These are phyloP conservation scores for Pharnaceum exiguum DNA, from an alignment of 148 eudicot genomes.

Conservation along the genomic window DNA sequence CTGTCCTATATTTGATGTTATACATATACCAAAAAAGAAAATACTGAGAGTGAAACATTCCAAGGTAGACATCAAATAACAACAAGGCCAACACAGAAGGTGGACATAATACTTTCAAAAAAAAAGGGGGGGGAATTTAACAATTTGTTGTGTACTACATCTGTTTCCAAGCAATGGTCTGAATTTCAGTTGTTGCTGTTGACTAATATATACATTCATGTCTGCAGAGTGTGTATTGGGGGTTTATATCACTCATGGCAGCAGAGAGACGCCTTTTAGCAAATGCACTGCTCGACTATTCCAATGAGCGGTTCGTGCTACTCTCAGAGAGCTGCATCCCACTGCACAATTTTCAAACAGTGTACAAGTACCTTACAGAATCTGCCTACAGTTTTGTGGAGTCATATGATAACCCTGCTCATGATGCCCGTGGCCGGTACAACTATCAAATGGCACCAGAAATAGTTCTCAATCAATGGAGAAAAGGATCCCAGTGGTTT, in stretches of 20 bases:
- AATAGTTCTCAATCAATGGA: slow-evolving; percentile 60
- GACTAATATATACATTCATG: not conserved
- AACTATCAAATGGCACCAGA: slow-evolving; percentile 55
- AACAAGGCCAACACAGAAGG: too few relatives aligned
- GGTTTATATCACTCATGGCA: slow-evolving; percentile 57
- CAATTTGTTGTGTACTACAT: too few relatives aligned
- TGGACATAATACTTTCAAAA: too few relatives aligned
- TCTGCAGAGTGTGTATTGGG: slow-evolving; percentile 74
- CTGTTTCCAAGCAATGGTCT: not conserved
- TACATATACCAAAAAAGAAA: too few relatives aligned
- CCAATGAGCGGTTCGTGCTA: slow-evolving; percentile 73
- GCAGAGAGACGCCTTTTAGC: slow-evolving; percentile 79
- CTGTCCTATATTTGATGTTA: too few relatives aligned
- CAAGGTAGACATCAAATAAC: too few relatives aligned
- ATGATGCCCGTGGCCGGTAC: slow-evolving; percentile 80
- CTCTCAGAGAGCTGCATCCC: slow-evolving; percentile 89
- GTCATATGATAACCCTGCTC: slow-evolving; percentile 67
- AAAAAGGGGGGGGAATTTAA: too few relatives aligned
- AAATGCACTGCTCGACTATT: slow-evolving; percentile 80
- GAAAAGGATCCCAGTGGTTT: slow-evolving; percentile 89
- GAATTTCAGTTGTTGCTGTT: not conserved
- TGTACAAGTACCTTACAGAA: slow-evolving; percentile 59
- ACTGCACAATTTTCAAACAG: slow-evolving; percentile 56
- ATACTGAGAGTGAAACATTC: too few relatives aligned
- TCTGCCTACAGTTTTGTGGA: slow-evolving; percentile 65